Conservation (phyloP, 352 stramenopile species). For the Phytopythium cucurbitacearum region DNA sequence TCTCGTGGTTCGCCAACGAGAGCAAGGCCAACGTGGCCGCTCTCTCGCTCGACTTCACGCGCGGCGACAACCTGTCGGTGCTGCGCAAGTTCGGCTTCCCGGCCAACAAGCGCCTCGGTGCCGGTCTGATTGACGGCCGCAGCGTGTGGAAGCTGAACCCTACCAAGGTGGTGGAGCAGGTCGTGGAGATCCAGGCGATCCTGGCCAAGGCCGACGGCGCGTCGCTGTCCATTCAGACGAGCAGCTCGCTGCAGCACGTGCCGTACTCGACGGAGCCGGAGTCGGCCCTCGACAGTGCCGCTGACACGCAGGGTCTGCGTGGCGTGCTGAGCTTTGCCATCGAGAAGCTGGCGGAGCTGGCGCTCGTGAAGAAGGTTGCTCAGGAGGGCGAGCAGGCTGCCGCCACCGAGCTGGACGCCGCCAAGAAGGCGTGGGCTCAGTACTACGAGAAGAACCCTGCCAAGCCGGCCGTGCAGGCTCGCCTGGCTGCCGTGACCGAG, state of each 20-base stretch:
- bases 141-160: slow-evolving; percentile 90
- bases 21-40: slow-evolving; percentile 55
- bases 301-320: slow-evolving; percentile 66
- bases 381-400: slow-evolving; percentile 51
- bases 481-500: slow-evolving; percentile 53
- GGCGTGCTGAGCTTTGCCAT: slow-evolving; percentile 86
- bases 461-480: slow-evolving; percentile 56
- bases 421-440: slow-evolving; percentile 55
- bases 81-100: slow-evolving; percentile 87
- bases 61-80: slow-evolving; percentile 79
- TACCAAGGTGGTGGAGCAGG: slow-evolving; percentile 37
- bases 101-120: slow-evolving; percentile 78
- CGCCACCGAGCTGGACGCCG: slow-evolving; percentile 42
- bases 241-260: slow-evolving; percentile 88
- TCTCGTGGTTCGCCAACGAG: slow-evolving; percentile 79
- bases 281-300: slow-evolving; percentile 49
- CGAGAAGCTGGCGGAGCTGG: slow-evolving; percentile 88
- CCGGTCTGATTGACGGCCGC: slow-evolving; percentile 87
- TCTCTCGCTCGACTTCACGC: slow-evolving; percentile 91
- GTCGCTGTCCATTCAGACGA: slow-evolving; percentile 81
- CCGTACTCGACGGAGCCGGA: slow-evolving; percentile 86
- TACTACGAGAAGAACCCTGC: slow-evolving; percentile 87
- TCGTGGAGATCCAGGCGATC: slow-evolving; percentile 62
- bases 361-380: slow-evolving; percentile 73
- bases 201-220: slow-evolving; percentile 34